Evolutionary conservation across 495 filamentous ascomycete genomes (phyloP).

Genomic region (Lophiotrema nucula): DNA sequence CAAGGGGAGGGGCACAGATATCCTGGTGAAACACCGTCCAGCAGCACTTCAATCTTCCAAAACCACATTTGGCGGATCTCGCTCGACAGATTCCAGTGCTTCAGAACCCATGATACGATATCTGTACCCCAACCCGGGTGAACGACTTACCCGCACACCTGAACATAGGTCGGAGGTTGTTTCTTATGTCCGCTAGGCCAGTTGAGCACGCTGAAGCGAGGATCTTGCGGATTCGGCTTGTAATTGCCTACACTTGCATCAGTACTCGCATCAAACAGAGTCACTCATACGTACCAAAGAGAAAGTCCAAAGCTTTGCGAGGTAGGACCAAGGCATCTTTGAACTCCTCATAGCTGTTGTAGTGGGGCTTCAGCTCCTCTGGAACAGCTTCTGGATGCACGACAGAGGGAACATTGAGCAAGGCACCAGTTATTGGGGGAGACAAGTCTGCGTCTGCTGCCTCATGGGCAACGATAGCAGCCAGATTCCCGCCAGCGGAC

Average conservation of each 20-base stretch:
- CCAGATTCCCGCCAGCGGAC: conserved; percentile 29
- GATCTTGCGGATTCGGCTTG: conserved; percentile 10
- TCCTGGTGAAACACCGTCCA: too few relatives aligned
- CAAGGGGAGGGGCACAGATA: too few relatives aligned
- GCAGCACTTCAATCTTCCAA: too few relatives aligned
- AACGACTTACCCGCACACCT: conserved; percentile 11
- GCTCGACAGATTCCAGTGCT: too few relatives aligned
- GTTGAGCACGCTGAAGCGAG: conserved; percentile 5
- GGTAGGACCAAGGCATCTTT: conserved; percentile 13
- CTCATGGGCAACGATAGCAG: conserved; percentile 20
- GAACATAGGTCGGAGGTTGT: conserved; percentile 45
- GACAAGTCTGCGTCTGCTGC: conserved; percentile 15
- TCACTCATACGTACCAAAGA: background rate
- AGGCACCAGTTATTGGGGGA: conserved; percentile 30
- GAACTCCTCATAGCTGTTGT: conserved; percentile 12
- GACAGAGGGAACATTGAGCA: conserved; percentile 8
- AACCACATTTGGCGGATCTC: too few relatives aligned
- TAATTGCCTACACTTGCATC: conserved; percentile 1
- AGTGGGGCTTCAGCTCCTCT: conserved; percentile 22
- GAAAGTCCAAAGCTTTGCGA: background rate
- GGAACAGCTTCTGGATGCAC: conserved; percentile 19
- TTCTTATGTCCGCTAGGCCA: conserved; percentile 25
- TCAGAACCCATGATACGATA: too few relatives aligned
- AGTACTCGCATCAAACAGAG: background rate
- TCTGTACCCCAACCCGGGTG: too few relatives aligned